Percentiles rank a stretch among this genome's conserved stretches.
phyloP scores from a whole-genome alignment of 2,329 filamentous ascomycete genomes.

The Xylaria polymorpha region DNA sequence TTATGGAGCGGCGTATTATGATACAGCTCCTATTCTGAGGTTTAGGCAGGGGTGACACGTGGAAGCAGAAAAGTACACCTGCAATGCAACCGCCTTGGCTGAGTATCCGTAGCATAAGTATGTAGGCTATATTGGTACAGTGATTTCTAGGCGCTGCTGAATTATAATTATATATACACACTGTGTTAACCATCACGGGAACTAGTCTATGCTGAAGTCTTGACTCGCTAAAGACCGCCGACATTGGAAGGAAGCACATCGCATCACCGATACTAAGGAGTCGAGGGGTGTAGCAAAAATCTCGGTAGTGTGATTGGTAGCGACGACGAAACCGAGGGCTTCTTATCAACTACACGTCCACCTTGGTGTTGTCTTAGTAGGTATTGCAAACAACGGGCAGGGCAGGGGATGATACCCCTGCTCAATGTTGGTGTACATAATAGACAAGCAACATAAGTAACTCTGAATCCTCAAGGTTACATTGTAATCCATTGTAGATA shows the following conservation, averaged over 20 bases:
- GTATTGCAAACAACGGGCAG: background rate
- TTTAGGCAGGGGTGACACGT: background rate
- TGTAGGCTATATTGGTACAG: background rate
- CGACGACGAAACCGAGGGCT: background rate
- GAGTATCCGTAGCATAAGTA: background rate
- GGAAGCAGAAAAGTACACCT: no score
- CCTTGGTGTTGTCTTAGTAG: background rate
- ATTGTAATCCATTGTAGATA: slow-evolving; percentile 2
- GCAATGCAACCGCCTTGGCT: background rate
- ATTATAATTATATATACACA: slow-evolving; percentile 1
- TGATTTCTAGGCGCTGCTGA: background rate
- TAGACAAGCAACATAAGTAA: no score
- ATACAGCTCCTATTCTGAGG: background rate
- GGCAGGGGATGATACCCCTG: background rate
- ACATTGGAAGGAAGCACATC: background rate
- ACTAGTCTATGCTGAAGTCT: background rate
- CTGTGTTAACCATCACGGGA: background rate
- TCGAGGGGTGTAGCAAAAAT: background rate
- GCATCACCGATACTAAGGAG: background rate
- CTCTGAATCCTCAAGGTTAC: no score
- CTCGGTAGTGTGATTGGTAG: background rate
- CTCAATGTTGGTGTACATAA: background rate
- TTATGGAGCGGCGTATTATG: background rate
- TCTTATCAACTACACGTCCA: no score
- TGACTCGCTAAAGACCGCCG: no score